phyloP scores from a whole-genome alignment of 1,139 yeast genomes.

The Starmera stellimalicola region DNA sequence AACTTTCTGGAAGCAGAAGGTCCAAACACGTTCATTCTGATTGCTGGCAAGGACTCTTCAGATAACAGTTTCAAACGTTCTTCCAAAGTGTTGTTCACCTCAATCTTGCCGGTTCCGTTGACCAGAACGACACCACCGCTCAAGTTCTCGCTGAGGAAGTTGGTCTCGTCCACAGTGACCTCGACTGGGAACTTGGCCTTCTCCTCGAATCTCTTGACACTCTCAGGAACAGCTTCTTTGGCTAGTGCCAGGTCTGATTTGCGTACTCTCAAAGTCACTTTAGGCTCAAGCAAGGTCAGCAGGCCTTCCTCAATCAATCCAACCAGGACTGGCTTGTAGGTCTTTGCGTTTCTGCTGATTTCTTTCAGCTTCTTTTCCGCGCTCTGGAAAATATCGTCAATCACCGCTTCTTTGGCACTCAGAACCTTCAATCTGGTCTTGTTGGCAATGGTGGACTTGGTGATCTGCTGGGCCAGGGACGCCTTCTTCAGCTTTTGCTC shows the following conservation, averaged over 20 bases:
- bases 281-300: constrained; percentile 62
- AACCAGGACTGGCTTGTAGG: constrained; percentile 61
- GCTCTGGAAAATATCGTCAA: constrained; percentile 63
- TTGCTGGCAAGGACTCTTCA: constrained; percentile 84
- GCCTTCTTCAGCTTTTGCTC: constrained; percentile 87
- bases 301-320: constrained; percentile 83
- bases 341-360: constrained; percentile 36
- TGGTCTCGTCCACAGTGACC: constrained; percentile 43
- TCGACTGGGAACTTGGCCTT: constrained; percentile 43
- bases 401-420: constrained; percentile 75
- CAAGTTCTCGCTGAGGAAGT: constrained; percentile 47
- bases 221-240: constrained; percentile 51
- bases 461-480: constrained; percentile 85
- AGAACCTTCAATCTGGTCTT: constrained; percentile 88
- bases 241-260: constrained; percentile 59
- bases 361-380: constrained; percentile 56
- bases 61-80: constrained; percentile 82
- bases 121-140: constrained; percentile 82
- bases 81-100: constrained; percentile 85
- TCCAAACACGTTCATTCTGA: constrained; percentile 86
- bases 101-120: constrained; percentile 73
- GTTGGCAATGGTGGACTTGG: constrained; percentile 91
- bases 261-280: constrained; percentile 57
- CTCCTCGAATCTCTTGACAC: constrained; percentile 54
- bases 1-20: constrained; percentile 81